A percentile compares a stretch with the other conserved stretches of the same genome.
Evolutionary conservation across 2,329 filamentous ascomycete species (phyloP).

Genomic region (Balansia obtecta): DNA sequence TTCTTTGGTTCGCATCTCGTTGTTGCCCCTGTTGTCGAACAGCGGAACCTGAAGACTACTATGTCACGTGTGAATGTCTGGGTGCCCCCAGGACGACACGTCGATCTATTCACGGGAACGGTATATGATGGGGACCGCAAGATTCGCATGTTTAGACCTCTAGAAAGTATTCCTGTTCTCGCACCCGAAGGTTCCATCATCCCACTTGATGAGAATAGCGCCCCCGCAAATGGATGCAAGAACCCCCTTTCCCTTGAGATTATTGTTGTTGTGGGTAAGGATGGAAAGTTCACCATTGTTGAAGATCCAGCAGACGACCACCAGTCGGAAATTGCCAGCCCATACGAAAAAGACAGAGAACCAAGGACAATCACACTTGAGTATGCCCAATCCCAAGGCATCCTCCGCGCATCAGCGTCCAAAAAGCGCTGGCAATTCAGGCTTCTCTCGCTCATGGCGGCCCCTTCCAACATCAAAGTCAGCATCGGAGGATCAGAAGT

Average conservation of each 20-base stretch:
- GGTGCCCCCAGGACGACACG: constrained; percentile 40
- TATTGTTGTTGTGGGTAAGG: constrained; percentile 2
- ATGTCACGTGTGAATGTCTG: constrained; percentile 37
- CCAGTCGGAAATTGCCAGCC: not conserved
- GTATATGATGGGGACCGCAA: constrained; percentile 45
- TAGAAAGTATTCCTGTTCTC: constrained; percentile 35
- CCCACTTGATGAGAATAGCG: not conserved
- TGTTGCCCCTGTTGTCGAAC: constrained; percentile 41
- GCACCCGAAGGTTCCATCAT: constrained; percentile 5
- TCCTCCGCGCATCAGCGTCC: not conserved
- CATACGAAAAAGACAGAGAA: not conserved
- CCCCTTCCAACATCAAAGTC: not conserved
- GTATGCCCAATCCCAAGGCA: not conserved
- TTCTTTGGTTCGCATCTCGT: constrained; percentile 44
- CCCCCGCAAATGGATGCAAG: constrained; percentile 3
- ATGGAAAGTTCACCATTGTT: constrained; percentile 2
- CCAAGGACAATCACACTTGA: not conserved
- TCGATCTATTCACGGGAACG: constrained; percentile 44
- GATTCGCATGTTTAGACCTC: constrained; percentile 34
- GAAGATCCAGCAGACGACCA: constrained; percentile 2
- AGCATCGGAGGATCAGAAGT: not conserved
- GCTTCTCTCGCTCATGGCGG: constrained; percentile 1
- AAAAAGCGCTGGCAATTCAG: constrained; percentile 3
- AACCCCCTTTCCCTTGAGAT: constrained; percentile 1
- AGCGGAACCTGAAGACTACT: constrained; percentile 31